Percentiles rank a stretch among this genome's conserved stretches.
phyloP scores from a whole-genome alignment of 495 filamentous ascomycete genomes.

The Talaromyces wortmannii region DNA sequence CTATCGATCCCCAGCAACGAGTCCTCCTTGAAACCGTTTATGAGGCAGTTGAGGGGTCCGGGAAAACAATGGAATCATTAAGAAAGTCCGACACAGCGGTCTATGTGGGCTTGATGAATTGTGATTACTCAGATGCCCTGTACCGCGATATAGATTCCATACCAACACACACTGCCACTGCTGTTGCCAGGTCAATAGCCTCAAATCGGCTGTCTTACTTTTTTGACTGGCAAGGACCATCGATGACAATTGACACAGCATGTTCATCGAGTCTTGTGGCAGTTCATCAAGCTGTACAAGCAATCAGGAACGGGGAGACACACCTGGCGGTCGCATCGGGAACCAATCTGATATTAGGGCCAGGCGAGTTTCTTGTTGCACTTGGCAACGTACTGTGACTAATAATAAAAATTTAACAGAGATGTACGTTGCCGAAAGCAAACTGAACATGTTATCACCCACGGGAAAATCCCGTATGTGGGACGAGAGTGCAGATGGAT shows the following conservation, averaged over 20 bases:
- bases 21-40: conserved; percentile 54
- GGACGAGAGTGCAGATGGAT: conserved; percentile 36
- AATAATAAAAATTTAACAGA: too few species aligned
- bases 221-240: too few species aligned
- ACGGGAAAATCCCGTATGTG: conserved; percentile 26
- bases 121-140: conserved; percentile 40
- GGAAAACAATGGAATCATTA: conserved; percentile 29
- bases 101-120: conserved; percentile 42
- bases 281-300: conserved; percentile 34
- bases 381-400: neutral
- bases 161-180: conserved; percentile 43
- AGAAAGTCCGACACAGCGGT: conserved; percentile 43
- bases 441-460: conserved; percentile 28
- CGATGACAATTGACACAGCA: conserved; percentile 52
- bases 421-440: conserved; percentile 13
- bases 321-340: conserved; percentile 14
- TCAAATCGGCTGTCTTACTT: conserved; percentile 52
- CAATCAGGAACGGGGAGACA: conserved; percentile 32
- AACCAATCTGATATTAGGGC: conserved; percentile 10
- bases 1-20: conserved; percentile 44
- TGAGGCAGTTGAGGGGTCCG: conserved; percentile 50
- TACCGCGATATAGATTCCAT: conserved; percentile 35
- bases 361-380: neutral
- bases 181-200: conserved; percentile 35
- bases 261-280: conserved; percentile 47